A percentile compares a stretch with the other conserved stretches of the same genome.
Conservation (phyloP, 192 early-diverging fungal genomes). For the Coemansia furcata region DNA sequence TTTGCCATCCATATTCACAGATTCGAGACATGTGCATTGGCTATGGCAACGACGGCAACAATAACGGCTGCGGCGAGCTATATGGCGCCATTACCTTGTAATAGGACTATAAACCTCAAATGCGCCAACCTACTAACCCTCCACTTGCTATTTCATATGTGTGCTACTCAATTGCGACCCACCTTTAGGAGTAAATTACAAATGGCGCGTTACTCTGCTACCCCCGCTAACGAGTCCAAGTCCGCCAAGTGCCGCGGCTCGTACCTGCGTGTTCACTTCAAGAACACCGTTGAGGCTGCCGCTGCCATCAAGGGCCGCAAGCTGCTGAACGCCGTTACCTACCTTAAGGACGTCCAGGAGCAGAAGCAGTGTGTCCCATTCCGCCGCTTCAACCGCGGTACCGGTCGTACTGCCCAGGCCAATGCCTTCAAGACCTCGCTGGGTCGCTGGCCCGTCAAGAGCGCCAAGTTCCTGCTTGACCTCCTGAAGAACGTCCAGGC, state of each 20-base stretch:
- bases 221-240: constrained; percentile 78
- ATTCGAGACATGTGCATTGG: neutral
- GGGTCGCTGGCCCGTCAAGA: constrained; percentile 98
- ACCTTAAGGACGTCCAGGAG: constrained; percentile 92
- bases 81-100: neutral
- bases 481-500: constrained; percentile 96
- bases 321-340: constrained; percentile 86
- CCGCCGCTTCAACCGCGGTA: constrained; percentile 95
- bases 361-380: constrained; percentile 98
- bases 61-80: neutral
- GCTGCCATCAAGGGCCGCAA: constrained; percentile 89
- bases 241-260: constrained; percentile 86
- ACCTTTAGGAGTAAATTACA: constrained; percentile 26
- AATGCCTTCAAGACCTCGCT: constrained; percentile 83
- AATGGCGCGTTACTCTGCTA: constrained; percentile 83
- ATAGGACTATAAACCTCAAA: neutral
- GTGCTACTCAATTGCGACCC: neutral
- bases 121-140: neutral
- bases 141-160: neutral
- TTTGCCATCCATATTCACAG: neutral
- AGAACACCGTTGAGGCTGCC: constrained; percentile 98
- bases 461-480: constrained; percentile 86
- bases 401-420: constrained; percentile 96
- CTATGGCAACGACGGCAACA: neutral
- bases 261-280: constrained; percentile 94